Percentiles rank a stretch among this genome's conserved stretches.
Evolutionary conservation across 2,329 filamentous ascomycete species (phyloP).

Genomic region (Hymenoscyphus linearis): DNA sequence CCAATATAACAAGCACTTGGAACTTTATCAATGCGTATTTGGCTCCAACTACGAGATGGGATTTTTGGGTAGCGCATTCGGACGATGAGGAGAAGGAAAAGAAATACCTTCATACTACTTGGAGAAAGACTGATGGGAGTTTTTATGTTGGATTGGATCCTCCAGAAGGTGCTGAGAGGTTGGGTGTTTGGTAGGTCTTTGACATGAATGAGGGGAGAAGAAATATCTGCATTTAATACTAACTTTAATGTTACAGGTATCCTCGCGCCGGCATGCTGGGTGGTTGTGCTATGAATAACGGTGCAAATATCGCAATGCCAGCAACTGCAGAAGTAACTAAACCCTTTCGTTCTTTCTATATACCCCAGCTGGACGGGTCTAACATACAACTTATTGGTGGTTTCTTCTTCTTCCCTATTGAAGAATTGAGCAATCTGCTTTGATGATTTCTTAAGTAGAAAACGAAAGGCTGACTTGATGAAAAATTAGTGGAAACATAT

Average conservation of each 20-base stretch:
- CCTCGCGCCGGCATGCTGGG: constrained; percentile 36
- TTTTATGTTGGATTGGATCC: constrained; percentile 25
- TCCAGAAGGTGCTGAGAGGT: constrained; percentile 30
- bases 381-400: background rate
- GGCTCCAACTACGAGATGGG: constrained; percentile 44
- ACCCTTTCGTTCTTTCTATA: background rate
- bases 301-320: constrained; percentile 36
- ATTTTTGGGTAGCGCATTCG: constrained; percentile 35
- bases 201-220: background rate
- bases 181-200: constrained; percentile 33
- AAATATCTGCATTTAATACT: background rate
- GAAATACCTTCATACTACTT: constrained; percentile 25
- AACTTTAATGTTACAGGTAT: background rate
- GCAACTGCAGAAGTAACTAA: constrained; percentile 32
- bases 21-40: constrained; percentile 33
- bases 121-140: constrained; percentile 30
- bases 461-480: background rate
- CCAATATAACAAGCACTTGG: background rate
- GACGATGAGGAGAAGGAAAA: constrained; percentile 8
- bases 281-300: constrained; percentile 35
- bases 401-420: background rate
- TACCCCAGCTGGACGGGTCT: background rate
- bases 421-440: background rate
- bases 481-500: constrained; percentile 34
- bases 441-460: background rate